Conservation (phyloP, 139 green algal species). For the Marvania coccoides region DNA sequence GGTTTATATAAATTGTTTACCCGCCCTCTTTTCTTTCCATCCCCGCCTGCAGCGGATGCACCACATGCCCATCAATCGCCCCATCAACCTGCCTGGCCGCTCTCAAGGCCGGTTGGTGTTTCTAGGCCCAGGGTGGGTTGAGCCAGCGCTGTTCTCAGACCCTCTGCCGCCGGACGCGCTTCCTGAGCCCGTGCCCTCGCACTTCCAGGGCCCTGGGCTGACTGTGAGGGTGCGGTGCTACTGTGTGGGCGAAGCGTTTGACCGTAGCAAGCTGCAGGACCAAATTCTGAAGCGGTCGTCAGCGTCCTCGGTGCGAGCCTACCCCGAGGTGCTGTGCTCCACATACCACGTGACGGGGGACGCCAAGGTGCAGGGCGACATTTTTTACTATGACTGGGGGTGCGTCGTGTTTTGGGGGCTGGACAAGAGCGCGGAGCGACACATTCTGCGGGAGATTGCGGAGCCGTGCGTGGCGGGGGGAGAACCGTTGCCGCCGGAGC, state of each 20-base stretch:
- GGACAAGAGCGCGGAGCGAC: constrained; percentile 6
- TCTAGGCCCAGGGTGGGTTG: constrained; percentile 9
- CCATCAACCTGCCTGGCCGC: background rate
- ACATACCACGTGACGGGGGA: background rate
- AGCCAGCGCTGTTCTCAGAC: background rate
- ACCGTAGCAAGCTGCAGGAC: constrained; percentile 12
- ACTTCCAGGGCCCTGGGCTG: constrained; percentile 3
- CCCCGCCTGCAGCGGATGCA: too few relatives aligned
- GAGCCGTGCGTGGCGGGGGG: constrained; percentile 5
- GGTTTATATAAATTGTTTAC: too few relatives aligned
- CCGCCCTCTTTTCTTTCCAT: too few relatives aligned
- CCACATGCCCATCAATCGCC: too few relatives aligned
- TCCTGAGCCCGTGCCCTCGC: background rate
- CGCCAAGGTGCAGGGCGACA: background rate
- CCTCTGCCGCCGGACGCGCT: background rate
- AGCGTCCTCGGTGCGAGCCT: constrained; percentile 12
- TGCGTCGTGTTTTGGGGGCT: constrained; percentile 16
- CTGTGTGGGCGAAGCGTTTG: constrained; percentile 13
- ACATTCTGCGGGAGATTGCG: constrained; percentile 15
- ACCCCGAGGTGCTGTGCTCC: constrained; percentile 12
- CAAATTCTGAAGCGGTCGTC: constrained; percentile 8
- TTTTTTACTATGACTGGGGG: constrained; percentile 27
- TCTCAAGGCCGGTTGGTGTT: constrained; percentile 10
- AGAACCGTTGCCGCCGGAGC: background rate
- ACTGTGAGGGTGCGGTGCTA: constrained; percentile 20